Base-by-base conservation (phyloP, 805 yeast genomes). In the Candida nemodendra region DNA sequence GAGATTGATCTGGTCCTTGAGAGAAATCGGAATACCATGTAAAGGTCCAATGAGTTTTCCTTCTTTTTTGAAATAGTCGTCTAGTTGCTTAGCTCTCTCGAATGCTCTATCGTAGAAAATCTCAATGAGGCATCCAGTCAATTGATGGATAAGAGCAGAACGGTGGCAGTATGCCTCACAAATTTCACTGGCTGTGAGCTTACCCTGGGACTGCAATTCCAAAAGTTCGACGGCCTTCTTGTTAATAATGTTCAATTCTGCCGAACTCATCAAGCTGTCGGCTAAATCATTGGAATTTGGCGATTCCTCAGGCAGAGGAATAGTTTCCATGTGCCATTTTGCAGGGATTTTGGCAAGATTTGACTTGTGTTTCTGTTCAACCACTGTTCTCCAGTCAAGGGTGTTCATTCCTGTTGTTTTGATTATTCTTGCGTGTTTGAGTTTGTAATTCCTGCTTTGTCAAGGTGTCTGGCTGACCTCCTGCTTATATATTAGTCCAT, bases 11-110 rank as follows among this genome's bases (percentile, higher is more conserved):
- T 70, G 75, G 48, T 72, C 76, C 47, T 72, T 71, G 28, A 71
- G 53, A 0, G 75, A 70, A 14, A 71, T 51, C 1, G 76, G 77
- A 34, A 70, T 51, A 4, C 75, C 76, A 43, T 68, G 76, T 34
- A 69, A 57, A 12, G 68, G 71, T 21, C 74, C 76, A 14, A 62
- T 48, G 1, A 66, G 45, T 34, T 59, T 52, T 1, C 70, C 70
- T 12, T 61, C 52, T n/a, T 30, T 27, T 17, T 54, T 41, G 30
- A 52, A 66, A 45, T 62, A 57, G 2, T 58, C 59, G 36, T 70
- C 76, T 41, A 71, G 51, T 35, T 59, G 57, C 29, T 59, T 38
- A 1, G 77, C 77, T 32, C 64, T 58, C 30, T 51, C 43, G 34
- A 64, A 48, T 1, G 75, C 77, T 16, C 51, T 54, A 15, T 69